A percentile compares a stretch with the other conserved stretches of the same genome.
Evolutionary conservation across 2,329 filamentous ascomycete species (phyloP).

Genomic region (Monosporascus sp.): DNA sequence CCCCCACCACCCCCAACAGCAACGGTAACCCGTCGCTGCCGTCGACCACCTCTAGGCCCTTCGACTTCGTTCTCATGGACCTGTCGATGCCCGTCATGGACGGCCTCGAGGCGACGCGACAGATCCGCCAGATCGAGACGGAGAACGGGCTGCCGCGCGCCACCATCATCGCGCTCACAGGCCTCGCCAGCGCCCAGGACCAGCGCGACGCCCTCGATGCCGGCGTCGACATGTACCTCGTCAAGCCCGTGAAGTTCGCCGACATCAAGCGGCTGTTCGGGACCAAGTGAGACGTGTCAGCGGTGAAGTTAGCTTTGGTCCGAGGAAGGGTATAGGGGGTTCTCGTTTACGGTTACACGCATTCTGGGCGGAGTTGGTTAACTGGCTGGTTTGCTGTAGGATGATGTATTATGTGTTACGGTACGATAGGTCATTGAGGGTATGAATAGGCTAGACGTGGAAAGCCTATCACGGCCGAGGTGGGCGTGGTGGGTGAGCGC

Average conservation of each 20-base stretch:
- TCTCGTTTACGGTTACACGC: too few species aligned
- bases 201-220: slow-evolving; percentile 38
- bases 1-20: background rate
- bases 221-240: slow-evolving; percentile 16
- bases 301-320: too few species aligned
- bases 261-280: background rate
- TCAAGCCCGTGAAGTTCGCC: slow-evolving; percentile 14
- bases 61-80: slow-evolving; percentile 39
- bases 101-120: slow-evolving; percentile 42
- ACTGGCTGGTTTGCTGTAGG: too few species aligned
- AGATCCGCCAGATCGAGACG: slow-evolving; percentile 43
- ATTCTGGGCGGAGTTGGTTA: too few species aligned
- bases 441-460: too few species aligned
- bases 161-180: slow-evolving; percentile 48
- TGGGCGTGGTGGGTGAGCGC: too few species aligned
- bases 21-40: background rate
- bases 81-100: slow-evolving; percentile 53
- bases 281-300: too few species aligned
- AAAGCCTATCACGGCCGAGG: too few species aligned
- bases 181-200: slow-evolving; percentile 43
- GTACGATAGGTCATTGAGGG: too few species aligned
- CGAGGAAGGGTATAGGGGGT: too few species aligned
- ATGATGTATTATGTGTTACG: too few species aligned
- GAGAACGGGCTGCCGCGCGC: slow-evolving; percentile 34
- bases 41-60: slow-evolving; percentile 7